These are phyloP conservation scores for Penicillium canescens DNA, from an alignment of 495 filamentous ascomycete species.

Conservation along the genomic window DNA sequence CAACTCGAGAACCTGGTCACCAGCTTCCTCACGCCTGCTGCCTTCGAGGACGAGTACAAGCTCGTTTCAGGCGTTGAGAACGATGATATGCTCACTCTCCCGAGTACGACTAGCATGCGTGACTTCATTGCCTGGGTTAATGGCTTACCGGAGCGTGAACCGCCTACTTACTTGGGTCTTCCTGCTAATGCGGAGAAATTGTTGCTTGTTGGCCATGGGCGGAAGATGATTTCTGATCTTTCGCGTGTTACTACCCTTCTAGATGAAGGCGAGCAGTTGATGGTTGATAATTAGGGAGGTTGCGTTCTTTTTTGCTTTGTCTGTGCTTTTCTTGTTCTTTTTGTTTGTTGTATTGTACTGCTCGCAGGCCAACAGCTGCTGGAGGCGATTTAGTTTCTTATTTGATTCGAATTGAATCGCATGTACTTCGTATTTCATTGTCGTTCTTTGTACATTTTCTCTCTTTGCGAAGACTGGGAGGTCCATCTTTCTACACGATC, in stretches of 20 bases:
- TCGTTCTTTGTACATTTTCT: conserved; percentile 18
- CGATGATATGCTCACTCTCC: conserved; percentile 69
- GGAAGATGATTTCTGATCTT: conserved; percentile 81
- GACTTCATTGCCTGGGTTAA: conserved; percentile 95
- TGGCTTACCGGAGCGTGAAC: conserved; percentile 88
- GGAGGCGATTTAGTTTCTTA: not conserved
- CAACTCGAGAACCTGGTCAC: conserved; percentile 71
- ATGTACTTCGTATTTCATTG: conserved; percentile 14
- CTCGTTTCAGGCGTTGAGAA: conserved; percentile 68
- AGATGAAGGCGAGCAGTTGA: conserved; percentile 91
- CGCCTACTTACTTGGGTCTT: conserved; percentile 93
- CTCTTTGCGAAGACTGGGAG: not conserved
- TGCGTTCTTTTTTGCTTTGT: conserved; percentile 1
- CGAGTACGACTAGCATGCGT: conserved; percentile 73
- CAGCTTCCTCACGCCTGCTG: conserved; percentile 75
- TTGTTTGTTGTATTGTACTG: not conserved
- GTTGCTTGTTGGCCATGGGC: conserved; percentile 84
- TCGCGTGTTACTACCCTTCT: conserved; percentile 78
- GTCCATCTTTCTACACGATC: conserved; percentile 7
- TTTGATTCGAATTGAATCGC: conserved; percentile 9
- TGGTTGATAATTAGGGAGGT: conserved; percentile 59
- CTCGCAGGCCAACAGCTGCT: too few species aligned
- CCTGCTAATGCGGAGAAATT: conserved; percentile 97
- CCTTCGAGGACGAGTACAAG: conserved; percentile 89
- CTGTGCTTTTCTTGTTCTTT: not conserved